Base-by-base conservation (phyloP, 1,284 basidiomycete genomes). In the Afroboletus lepidellus region DNA sequence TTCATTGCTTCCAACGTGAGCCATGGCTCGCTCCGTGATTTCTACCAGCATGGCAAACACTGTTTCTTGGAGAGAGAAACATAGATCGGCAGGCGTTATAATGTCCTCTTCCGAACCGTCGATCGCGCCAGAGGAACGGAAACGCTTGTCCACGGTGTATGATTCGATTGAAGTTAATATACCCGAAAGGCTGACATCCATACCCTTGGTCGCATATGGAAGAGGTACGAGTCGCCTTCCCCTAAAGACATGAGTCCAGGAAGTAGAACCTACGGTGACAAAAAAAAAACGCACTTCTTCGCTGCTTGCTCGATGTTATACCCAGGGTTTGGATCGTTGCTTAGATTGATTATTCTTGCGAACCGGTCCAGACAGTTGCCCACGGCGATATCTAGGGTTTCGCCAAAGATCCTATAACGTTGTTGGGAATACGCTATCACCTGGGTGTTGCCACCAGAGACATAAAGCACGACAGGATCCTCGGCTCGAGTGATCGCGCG, bases 11-110 rank as follows among this genome's bases (percentile, higher is more conserved):
- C 92, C 93, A 24, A 98, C 95, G 71, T 99, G 97, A 20, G 97
- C 97, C 96, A 99, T 98, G 1, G 97, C 97, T 39, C 97, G 81
- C 70, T 99, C 97, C 0, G 97, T 99, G 54, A 98, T 99, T 73
- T 99, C 97, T 20, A 99, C 97, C 4, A 99, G 79, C 97, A 99
- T 99, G 0, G 96, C 92, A 71, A 93, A 99, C 3, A 98, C 86
- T 4, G 93, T 97, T 72, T 99, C 97, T 72, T 99, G 97, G 5
- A 99, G 75, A 6, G 93, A 95, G 70, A 96, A 98, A 72, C 97
- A 99, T 18, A 99, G 75, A 72, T 99, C 97, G 21, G 93, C 88
- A 7, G 95, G 86, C 5, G 92, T 98, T 63, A 98, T 93, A 52
- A 87, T 79, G 64, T 94, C 86, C 41, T 79, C 75, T 33, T 77